Conservation (phyloP, 768 basidiomycete genomes). For the Chalciporus piperatus region DNA sequence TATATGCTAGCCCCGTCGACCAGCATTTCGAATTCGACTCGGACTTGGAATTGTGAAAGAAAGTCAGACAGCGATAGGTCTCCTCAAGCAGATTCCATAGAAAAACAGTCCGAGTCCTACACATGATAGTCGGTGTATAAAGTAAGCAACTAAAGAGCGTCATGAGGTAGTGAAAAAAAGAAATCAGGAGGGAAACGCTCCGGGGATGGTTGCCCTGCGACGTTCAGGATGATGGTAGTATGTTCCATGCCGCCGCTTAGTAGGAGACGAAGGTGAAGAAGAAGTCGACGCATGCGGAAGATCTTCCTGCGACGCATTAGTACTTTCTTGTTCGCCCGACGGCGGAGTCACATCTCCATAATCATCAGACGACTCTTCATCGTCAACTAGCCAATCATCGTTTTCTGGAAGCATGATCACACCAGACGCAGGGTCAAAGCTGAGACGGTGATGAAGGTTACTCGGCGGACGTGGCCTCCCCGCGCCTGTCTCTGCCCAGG, state of each 20-base stretch:
- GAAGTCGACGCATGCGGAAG: constrained; percentile 14
- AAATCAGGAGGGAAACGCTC: constrained; percentile 44
- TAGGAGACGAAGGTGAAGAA: constrained; percentile 34
- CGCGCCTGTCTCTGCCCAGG: constrained; percentile 52
- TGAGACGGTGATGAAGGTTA: constrained; percentile 57
- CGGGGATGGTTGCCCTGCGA: constrained; percentile 50
- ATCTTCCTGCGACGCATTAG: constrained; percentile 24
- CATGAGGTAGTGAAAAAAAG: neutral
- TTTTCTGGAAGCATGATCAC: constrained; percentile 86
- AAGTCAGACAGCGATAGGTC: too few species aligned
- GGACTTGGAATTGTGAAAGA: too few species aligned
- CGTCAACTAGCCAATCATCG: constrained; percentile 60
- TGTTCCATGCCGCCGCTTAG: constrained; percentile 63
- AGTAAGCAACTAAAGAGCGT: neutral
- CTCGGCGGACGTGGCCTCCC: constrained; percentile 23
- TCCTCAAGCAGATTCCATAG: too few species aligned
- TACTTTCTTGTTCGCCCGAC: constrained; percentile 16
- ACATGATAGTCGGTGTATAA: constrained; percentile 2
- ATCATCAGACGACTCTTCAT: constrained; percentile 46
- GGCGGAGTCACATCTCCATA: constrained; percentile 35
- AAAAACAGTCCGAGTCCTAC: neutral
- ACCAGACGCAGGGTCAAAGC: constrained; percentile 83
- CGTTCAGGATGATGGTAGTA: constrained; percentile 87
- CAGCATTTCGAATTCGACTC: too few species aligned
- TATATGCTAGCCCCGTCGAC: too few species aligned